phyloP scores from a whole-genome alignment of 108 stramenopile genomes.

The Nitzschia palea region DNA sequence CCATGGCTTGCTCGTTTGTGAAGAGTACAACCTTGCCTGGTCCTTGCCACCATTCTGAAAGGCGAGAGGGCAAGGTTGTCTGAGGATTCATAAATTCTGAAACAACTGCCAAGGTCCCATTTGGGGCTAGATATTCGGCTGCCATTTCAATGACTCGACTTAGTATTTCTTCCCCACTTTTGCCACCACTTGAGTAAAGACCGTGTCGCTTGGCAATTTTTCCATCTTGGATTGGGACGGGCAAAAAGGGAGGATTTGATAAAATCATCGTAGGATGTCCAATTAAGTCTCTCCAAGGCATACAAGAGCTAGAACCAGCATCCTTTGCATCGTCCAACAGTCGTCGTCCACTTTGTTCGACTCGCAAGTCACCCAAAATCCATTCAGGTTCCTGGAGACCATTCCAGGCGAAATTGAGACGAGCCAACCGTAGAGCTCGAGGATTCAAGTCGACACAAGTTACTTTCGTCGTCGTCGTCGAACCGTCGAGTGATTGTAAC shows the following conservation, averaged over 20 bases:
- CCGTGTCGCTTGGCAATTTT: slow-evolving; percentile 51
- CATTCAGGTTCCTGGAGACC: slow-evolving; percentile 29
- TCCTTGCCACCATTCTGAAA: slow-evolving; percentile 34
- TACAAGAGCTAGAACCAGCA: neutral
- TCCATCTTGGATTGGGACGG: slow-evolving; percentile 61
- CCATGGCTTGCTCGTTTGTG: slow-evolving; percentile 63
- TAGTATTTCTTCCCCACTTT: slow-evolving; percentile 65
- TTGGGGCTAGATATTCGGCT: slow-evolving; percentile 10
- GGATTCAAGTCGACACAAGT: slow-evolving; percentile 66
- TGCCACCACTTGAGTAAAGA: slow-evolving; percentile 73
- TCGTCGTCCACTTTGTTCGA: neutral
- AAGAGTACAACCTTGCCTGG: slow-evolving; percentile 37
- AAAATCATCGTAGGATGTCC: slow-evolving; percentile 42
- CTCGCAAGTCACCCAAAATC: slow-evolving; percentile 14
- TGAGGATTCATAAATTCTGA: slow-evolving; percentile 68
- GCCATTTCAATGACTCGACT: slow-evolving; percentile 50
- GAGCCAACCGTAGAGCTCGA: slow-evolving; percentile 61
- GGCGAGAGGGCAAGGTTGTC: neutral
- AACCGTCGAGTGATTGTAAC: slow-evolving; percentile 14
- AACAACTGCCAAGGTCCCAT: slow-evolving; percentile 56
- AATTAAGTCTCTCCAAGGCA: slow-evolving; percentile 19
- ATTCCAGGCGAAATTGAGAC: slow-evolving; percentile 69
- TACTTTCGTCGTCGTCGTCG: neutral
- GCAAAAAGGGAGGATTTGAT: slow-evolving; percentile 91
- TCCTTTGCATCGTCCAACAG: neutral